Conservation (phyloP, 2,329 filamentous ascomycete genomes). For the Daldinia sp. region DNA sequence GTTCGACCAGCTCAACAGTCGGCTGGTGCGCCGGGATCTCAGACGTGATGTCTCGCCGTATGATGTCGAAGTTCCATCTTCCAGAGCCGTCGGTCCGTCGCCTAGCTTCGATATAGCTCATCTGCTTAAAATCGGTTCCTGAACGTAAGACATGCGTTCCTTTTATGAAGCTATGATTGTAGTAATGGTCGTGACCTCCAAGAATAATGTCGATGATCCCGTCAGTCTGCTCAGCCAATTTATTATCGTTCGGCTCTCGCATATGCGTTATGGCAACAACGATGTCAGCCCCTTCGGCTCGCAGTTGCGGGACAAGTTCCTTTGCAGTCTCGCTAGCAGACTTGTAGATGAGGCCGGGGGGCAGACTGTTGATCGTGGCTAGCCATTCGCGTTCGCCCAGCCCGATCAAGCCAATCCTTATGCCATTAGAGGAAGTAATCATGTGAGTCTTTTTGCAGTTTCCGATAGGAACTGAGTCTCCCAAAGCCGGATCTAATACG, state of each 20-base stretch:
- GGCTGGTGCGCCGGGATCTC: conserved; percentile 69
- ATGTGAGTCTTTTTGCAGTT: conserved; percentile 79
- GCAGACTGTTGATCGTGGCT: conserved; percentile 85
- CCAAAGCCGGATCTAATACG: conserved; percentile 83
- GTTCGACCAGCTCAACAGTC: conserved; percentile 69
- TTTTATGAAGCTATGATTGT: conserved; percentile 78
- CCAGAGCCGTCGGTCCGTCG: conserved; percentile 52
- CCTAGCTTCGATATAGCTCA: conserved; percentile 85
- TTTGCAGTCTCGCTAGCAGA: conserved; percentile 79
- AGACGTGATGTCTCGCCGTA: conserved; percentile 75
- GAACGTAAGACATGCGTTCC: conserved; percentile 86
- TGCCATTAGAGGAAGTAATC: conserved; percentile 80
- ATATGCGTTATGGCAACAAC: conserved; percentile 85
- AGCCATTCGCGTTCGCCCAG: conserved; percentile 90
- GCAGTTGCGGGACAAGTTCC: conserved; percentile 76
- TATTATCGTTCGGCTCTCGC: conserved; percentile 88
- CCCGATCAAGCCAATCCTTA: conserved; percentile 86
- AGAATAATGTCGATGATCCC: conserved; percentile 85
- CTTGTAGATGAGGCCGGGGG: conserved; percentile 82
- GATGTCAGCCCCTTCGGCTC: conserved; percentile 81
- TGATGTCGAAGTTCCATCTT: conserved; percentile 82
- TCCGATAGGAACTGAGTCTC: conserved; percentile 76
- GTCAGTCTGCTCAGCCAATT: conserved; percentile 77
- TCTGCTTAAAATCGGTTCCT: conserved; percentile 89
- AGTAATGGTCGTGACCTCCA: conserved; percentile 91